Evolutionary conservation across 257 asterid genomes (phyloP), one percentile per base, ranked within the genome.

Genomic region (Perilla frutescens): DNA sequence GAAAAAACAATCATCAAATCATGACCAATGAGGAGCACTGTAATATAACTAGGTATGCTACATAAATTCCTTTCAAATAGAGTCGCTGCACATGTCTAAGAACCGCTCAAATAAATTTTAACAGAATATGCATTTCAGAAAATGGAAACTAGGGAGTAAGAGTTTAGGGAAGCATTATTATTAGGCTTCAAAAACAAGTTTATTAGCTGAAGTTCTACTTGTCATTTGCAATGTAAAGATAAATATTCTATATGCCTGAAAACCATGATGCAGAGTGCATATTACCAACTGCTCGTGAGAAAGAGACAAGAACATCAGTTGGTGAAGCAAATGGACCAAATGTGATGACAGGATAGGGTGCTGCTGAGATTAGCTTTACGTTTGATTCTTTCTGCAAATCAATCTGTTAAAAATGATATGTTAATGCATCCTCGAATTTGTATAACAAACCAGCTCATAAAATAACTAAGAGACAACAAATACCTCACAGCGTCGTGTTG

Each of bases 261-360:
- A 71, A 71, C 43, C 41, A 61, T 74, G 40, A 58, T 40, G 15
- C 47, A 60, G 60, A 62, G 13, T 75, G 43, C 43, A 73, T 69
- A 77, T 83, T 91, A 94, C 99, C 99, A 72, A 81, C 86, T 64
- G 96, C 99, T 62, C 79, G 86, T 69, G 98, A 80, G 58, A 91
- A 82, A 70, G 93, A 86, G 73, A 77, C 79, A 36, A 94, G 91
- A 82, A 91, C 98, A 75, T 94, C 96, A 66, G 81, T 69, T 79
- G 98, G 97, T 37, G 96, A 94, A 84, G 90, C 82, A 85, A 94
- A 90, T 76, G 98, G 97, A 43, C 99, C 98, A 78, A 91, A 91
- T 62, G 91, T 90, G 80, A 91, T 87, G 58, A 94, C 76, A 45
- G 97, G 97, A 86, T 81, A 91, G 32, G 96, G 80, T 34, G 80